Evolutionary conservation across 371 early-diverging fungal species (phyloP), one percentile per base, ranked within the genome.

Genomic region (Mucor saturninus): DNA sequence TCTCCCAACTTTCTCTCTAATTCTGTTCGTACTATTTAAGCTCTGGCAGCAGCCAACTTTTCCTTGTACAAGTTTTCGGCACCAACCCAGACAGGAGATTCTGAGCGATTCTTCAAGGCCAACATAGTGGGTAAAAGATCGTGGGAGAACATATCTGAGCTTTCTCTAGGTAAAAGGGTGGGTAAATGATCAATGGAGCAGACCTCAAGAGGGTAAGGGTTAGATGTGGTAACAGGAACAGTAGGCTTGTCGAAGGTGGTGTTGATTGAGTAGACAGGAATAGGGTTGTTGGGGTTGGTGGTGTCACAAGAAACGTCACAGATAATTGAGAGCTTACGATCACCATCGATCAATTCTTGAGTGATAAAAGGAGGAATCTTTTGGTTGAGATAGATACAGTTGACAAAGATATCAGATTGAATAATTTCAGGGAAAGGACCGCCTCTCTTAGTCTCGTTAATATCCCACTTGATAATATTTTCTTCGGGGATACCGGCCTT

Each of bases 151-250:
- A 86, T 85, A 64, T 95, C 91, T 43, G 92, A 91, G 6, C 93
- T 85, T 78, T 98, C 98, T 56, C 97, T 86, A 28, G 98, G 97
- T 53, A 98, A 77, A 68, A 97, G 84, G 4, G 95, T 92, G 21
- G 98, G 98, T 65, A 98, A 80, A 72, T 98, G 98, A 72, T 98
- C 98, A 69, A 98, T 98, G 7, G 97, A 91, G 72, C 95, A 87
- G 35, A 98, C 92, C 49, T 96, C 93, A 68, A 97, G 72, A 21
- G 91, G 91, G 51, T 82, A 54, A 13, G 81, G 74, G 64, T 88
- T 90, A 48, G 70, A 75, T 30, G 87, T 76, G 30, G 74, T 62
- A 7, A 96, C 91, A 43, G 75, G 76, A 32, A 96, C 77, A 28
- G 91, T 88, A 35, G 98, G 96, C 55, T 94, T 86, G 70, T 94